phyloP scores from a whole-genome alignment of 2,329 filamentous ascomycete genomes.

The Xylaria sp. region DNA sequence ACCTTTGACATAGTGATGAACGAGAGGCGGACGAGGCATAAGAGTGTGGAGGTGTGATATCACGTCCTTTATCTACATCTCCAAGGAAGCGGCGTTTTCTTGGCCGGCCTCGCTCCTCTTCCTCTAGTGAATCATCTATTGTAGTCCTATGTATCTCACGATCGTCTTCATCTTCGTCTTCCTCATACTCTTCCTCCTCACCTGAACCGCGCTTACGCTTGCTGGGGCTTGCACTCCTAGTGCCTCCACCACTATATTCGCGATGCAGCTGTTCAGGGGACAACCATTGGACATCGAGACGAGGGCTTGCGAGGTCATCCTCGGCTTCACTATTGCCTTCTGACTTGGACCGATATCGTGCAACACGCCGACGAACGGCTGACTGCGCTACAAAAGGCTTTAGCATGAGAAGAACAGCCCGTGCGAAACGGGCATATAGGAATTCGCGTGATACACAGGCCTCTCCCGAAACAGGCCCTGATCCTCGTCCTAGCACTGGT shows the following conservation, averaged over 20 bases:
- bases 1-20: too few species aligned
- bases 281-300: constrained; percentile 1
- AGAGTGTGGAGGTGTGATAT: too few species aligned
- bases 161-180: not conserved
- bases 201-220: constrained; percentile 8
- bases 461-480: not conserved
- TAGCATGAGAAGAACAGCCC: not conserved
- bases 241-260: not conserved
- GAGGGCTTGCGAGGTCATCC: not conserved
- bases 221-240: constrained; percentile 1
- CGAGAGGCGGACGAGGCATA: too few species aligned
- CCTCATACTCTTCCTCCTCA: too few species aligned
- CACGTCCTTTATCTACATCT: too few species aligned
- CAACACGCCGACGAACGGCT: not conserved
- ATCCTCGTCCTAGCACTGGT: not conserved
- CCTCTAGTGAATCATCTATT: not conserved
- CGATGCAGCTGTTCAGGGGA: not conserved
- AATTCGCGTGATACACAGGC: too few species aligned
- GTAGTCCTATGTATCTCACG: not conserved
- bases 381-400: not conserved
- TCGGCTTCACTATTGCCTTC: too few species aligned
- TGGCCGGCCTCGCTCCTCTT: constrained; percentile 1
- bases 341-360: not conserved
- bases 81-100: constrained; percentile 8
- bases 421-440: constrained; percentile 1